A percentile compares a stretch with the other conserved stretches of the same genome.
Evolutionary conservation across 805 yeast species (phyloP).

Genomic region (Candida golubevii): DNA sequence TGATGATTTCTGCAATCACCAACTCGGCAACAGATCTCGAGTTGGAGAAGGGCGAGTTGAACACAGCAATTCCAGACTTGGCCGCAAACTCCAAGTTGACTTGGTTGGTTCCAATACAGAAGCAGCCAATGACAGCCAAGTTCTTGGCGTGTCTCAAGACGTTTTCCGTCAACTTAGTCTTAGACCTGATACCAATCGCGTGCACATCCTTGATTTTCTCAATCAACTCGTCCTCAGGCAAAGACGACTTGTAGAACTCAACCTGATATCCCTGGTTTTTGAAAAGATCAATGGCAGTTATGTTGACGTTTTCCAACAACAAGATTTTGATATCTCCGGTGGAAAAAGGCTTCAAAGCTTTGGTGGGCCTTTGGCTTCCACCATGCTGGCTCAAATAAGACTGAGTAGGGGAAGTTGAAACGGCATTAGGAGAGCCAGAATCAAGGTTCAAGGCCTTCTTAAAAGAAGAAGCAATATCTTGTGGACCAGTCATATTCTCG

Average conservation of each 20-base stretch:
- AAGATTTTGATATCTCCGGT: conserved; percentile 93
- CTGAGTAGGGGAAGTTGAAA: conserved; percentile 79
- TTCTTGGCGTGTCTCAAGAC: conserved; percentile 83
- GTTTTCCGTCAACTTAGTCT: conserved; percentile 80
- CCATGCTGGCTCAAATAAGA: conserved; percentile 58
- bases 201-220: conserved; percentile 92
- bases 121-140: conserved; percentile 89
- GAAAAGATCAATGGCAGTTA: conserved; percentile 85
- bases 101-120: conserved; percentile 99
- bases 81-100: conserved; percentile 93
- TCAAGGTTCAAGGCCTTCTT: conserved; percentile 51
- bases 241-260: conserved; percentile 83
- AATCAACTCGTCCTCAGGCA: conserved; percentile 89
- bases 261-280: conserved; percentile 93
- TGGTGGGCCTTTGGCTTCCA: conserved; percentile 49
- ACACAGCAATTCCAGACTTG: conserved; percentile 87
- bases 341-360: conserved; percentile 87
- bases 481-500: conserved; percentile 56
- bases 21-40: conserved; percentile 98
- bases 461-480: conserved; percentile 61
- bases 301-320: conserved; percentile 87
- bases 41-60: conserved; percentile 97
- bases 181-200: conserved; percentile 97
- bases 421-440: conserved; percentile 50
- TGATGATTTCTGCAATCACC: conserved; percentile 90